These are phyloP conservation scores for Penicillium sp. DNA, from an alignment of 2,329 filamentous ascomycete genomes.

Conservation along the genomic window DNA sequence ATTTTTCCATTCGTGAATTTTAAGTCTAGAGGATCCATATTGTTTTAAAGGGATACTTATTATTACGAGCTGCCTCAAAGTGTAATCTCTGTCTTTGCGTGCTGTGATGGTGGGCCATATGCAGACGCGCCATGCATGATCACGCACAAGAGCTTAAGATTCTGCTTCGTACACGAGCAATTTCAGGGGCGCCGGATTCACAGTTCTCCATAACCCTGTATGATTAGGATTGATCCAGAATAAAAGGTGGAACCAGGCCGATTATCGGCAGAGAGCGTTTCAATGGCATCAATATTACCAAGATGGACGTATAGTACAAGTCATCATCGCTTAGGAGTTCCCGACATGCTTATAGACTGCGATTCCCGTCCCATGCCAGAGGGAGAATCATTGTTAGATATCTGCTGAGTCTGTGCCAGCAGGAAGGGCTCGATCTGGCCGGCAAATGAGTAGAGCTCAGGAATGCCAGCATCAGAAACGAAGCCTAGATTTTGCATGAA, in stretches of 20 bases:
- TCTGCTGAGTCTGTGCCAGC: constrained; percentile 32
- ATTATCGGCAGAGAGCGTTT: constrained; percentile 14
- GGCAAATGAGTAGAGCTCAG: constrained; percentile 37
- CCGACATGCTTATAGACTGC: constrained; percentile 17
- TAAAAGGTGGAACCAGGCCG: neutral
- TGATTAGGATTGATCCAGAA: neutral
- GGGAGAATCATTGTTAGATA: constrained; percentile 20
- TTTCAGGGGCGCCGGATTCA: neutral
- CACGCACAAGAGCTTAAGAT: neutral
- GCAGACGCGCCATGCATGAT: neutral
- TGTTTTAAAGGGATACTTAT: too few relatives aligned
- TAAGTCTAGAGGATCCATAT: too few relatives aligned
- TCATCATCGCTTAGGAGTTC: constrained; percentile 18
- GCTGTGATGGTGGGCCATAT: too few relatives aligned
- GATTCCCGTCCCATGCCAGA: constrained; percentile 23
- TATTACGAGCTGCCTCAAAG: too few relatives aligned
- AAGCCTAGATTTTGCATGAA: constrained; percentile 43
- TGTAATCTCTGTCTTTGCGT: too few relatives aligned
- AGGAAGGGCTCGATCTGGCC: constrained; percentile 37
- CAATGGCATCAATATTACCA: neutral
- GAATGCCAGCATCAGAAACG: constrained; percentile 38
- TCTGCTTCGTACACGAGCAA: neutral
- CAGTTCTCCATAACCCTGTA: neutral
- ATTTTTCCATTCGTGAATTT: too few relatives aligned
- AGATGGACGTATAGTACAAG: neutral